These are phyloP conservation scores for Isatis lusitanica DNA, from an alignment of 441 rosid genomes.

Conservation along the genomic window DNA sequence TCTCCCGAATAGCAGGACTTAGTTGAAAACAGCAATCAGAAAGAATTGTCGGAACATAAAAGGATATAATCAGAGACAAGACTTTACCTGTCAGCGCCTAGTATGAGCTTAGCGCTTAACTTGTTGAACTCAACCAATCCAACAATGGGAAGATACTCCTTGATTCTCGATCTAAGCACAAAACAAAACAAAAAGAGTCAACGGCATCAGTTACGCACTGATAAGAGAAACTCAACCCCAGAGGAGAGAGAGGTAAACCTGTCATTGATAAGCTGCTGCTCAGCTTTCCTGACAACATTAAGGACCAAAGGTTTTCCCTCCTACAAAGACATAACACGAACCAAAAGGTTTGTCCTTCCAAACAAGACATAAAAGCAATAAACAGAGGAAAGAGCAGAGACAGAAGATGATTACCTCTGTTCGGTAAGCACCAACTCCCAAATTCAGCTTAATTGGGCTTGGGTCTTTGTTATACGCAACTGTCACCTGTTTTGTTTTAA, in stretches of 20 bases:
- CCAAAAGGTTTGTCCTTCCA: not conserved
- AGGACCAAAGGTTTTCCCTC: conserved; percentile 97
- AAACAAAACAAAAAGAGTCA: too few species aligned
- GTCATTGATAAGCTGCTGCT: conserved; percentile 83
- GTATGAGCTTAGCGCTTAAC: conserved; percentile 92
- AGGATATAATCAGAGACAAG: not conserved
- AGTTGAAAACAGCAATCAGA: conserved; percentile 12
- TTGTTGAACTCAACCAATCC: conserved; percentile 93
- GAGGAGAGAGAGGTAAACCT: conserved; percentile 37
- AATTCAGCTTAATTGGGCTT: conserved; percentile 83
- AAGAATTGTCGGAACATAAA: not conserved
- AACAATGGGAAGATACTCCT: conserved; percentile 95
- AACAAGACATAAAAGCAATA: not conserved
- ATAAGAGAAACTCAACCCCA: not conserved
- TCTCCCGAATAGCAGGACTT: conserved; percentile 80
- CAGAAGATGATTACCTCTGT: conserved; percentile 60
- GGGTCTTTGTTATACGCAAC: conserved; percentile 93
- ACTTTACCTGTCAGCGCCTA: conserved; percentile 75
- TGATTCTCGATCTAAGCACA: conserved; percentile 80
- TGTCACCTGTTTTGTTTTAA: conserved; percentile 50
- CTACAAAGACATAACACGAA: conserved; percentile 38
- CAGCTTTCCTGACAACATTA: conserved; percentile 88
- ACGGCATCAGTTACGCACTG: too few species aligned
- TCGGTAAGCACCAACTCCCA: conserved; percentile 97
- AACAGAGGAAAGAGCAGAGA: not conserved